These are phyloP conservation scores for Peterozyma toletana DNA, from an alignment of 805 yeast genomes.

Conservation along the genomic window DNA sequence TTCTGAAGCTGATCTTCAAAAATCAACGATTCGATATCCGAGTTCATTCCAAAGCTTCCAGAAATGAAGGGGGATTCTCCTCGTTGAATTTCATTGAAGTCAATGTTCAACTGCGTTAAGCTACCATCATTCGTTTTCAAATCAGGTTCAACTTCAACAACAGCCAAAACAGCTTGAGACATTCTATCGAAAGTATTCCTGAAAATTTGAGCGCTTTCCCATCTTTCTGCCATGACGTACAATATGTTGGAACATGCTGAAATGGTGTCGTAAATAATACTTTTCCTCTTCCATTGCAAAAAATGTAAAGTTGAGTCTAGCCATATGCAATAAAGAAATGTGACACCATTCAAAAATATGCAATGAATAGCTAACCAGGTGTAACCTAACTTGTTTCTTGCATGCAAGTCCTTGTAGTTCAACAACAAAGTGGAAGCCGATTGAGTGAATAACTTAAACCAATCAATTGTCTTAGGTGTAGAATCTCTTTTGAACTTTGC, in stretches of 20 bases:
- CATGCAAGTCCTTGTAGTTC: conserved; percentile 19
- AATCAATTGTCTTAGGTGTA: conserved; percentile 17
- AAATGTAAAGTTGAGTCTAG: conserved; percentile 17
- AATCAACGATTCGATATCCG: no score
- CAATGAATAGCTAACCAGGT: conserved; percentile 26
- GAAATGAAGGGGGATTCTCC: no score
- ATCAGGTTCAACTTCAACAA: conserved; percentile 8
- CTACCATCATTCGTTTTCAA: not conserved
- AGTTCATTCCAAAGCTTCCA: no score
- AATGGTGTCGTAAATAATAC: conserved; percentile 21
- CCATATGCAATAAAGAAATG: conserved; percentile 25
- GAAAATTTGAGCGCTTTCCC: conserved; percentile 17
- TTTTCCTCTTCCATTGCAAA: conserved; percentile 17
- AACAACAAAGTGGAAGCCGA: conserved; percentile 22
- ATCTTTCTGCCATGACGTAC: conserved; percentile 22
- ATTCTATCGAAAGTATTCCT: conserved; percentile 22
- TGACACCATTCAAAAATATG: conserved; percentile 21
- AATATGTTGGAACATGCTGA: conserved; percentile 21
- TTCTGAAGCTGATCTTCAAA: no score
- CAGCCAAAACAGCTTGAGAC: conserved; percentile 13
- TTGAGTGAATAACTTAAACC: conserved; percentile 25
- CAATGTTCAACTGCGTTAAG: no score
- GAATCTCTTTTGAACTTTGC: conserved; percentile 10
- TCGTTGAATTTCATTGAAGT: no score
- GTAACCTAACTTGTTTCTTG: conserved; percentile 17